Base-by-base conservation (phyloP, 768 basidiomycete genomes). In the Holtermannia corniformis region DNA sequence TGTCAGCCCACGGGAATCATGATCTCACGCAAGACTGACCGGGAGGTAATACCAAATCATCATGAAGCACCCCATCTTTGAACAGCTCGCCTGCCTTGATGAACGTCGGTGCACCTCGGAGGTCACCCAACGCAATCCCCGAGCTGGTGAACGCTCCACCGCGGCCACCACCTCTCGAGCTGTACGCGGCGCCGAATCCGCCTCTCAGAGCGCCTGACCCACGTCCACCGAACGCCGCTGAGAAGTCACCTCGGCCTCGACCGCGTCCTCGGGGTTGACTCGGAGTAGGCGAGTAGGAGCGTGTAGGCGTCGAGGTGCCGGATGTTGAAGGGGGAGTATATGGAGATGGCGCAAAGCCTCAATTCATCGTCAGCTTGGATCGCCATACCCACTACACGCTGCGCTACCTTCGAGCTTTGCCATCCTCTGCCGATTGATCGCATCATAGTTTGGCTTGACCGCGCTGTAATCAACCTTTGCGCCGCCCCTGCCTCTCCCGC, bases 1-100 rank as follows among this genome's bases (percentile, higher is more conserved):
- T 16, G 16, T 37, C 32, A 37, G 32, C 32, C 32, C 16, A 16
- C 7, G 7, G 10, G 16, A 7, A 7, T 37, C 16, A 16, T 16
- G 16, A 37, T 37, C 32, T 16, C 7, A 16, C 32, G 7, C 32
- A 7, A 16, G 16, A 16, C 32, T 37, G 7, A 37, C 32, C 32
- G 16, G 32, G 32, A 7, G 32, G 32, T 37, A 37, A 37, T 25
- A 47, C 42, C 43, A 45, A 32, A 50, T 56, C 49, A 4, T 43
- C 44, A 3, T 47, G 32, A 11, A 26, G 47, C 14, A 47, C 65
- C 2, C 67, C 68, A 25, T 68, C 64, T 50, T 65, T 64, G 58
- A 70, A 68, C 42, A 72, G 49, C 51, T 68, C 67, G 37, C 71
- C 68, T 41, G 67, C 71, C 53, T 67, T 72, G 24, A 70, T 64